Conservation (phyloP, 208 protist genomes). For the Crithidia sp. region DNA sequence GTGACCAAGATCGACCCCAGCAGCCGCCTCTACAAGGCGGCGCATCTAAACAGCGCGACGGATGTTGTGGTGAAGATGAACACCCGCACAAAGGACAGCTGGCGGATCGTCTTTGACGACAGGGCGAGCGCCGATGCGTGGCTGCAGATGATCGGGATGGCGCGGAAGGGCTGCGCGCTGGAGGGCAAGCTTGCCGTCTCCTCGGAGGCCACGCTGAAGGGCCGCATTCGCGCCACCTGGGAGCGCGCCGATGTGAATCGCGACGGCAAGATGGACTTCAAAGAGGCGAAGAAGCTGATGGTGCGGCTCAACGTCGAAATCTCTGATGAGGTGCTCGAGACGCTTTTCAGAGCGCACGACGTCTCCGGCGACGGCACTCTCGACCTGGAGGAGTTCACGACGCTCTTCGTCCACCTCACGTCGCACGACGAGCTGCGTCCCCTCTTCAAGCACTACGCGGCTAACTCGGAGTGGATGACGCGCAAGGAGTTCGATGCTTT, state of each 20-base stretch:
- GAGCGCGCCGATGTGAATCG: slow-evolving; percentile 49
- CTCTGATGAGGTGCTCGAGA: slow-evolving; percentile 20
- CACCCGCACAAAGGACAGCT: slow-evolving; percentile 33
- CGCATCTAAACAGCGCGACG: slow-evolving; percentile 34
- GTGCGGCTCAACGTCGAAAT: slow-evolving; percentile 55
- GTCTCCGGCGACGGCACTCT: slow-evolving; percentile 45
- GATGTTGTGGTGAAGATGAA: slow-evolving; percentile 57
- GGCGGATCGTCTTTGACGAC: slow-evolving; percentile 44
- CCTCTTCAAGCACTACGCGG: slow-evolving; percentile 40
- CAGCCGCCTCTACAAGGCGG: slow-evolving; percentile 51
- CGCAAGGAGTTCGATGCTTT: slow-evolving; percentile 53
- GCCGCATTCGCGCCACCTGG: slow-evolving; percentile 50
- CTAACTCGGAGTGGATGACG: slow-evolving; percentile 40
- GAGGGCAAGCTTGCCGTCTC: slow-evolving; percentile 8
- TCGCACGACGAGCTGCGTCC: slow-evolving; percentile 41
- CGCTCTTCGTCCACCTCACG: slow-evolving; percentile 50
- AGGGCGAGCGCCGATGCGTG: slow-evolving; percentile 32
- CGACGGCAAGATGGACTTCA: slow-evolving; percentile 47
- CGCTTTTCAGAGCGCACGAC: slow-evolving; percentile 45
- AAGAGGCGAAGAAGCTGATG: slow-evolving; percentile 59
- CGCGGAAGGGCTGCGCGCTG: slow-evolving; percentile 20
- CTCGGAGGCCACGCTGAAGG: slow-evolving; percentile 30
- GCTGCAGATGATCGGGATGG: slow-evolving; percentile 48
- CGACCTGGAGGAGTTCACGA: slow-evolving; percentile 57
- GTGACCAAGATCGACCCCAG: slow-evolving; percentile 42